Evolutionary conservation across 106 monocot species (phyloP).

Genomic region (Dendrobium catenatum): DNA sequence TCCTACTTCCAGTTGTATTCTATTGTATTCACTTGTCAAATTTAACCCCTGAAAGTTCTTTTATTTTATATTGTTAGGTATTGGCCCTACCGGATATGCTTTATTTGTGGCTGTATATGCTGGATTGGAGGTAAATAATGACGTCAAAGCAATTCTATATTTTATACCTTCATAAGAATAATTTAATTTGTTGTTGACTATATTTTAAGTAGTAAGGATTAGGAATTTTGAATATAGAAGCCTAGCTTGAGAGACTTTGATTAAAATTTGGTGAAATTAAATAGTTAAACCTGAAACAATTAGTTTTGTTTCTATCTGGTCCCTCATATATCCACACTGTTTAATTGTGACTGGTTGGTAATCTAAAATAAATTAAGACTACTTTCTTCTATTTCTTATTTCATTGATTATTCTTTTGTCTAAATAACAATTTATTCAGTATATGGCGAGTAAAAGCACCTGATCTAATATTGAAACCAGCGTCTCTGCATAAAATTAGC

Average conservation of each 20-base stretch:
- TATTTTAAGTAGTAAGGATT: neutral
- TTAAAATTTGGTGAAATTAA: too few species aligned
- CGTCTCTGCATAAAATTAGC: neutral
- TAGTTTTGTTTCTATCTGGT: too few species aligned
- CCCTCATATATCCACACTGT: too few species aligned
- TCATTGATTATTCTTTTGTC: neutral
- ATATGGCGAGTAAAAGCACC: neutral
- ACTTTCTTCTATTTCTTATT: neutral
- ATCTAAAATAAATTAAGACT: too few species aligned
- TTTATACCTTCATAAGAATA: neutral
- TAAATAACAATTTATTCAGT: neutral
- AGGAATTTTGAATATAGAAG: too few species aligned
- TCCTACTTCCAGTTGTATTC: neutral
- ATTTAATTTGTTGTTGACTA: neutral
- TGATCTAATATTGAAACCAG: neutral
- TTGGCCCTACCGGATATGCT: slow-evolving; percentile 93
- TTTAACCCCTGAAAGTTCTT: neutral
- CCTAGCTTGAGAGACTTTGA: too few species aligned
- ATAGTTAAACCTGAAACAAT: too few species aligned
- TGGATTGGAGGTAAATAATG: slow-evolving; percentile 70
- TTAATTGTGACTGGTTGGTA: too few species aligned
- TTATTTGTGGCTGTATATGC: slow-evolving; percentile 86
- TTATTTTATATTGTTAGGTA: slow-evolving; percentile 32
- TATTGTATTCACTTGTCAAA: neutral
- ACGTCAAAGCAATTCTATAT: neutral